Base-by-base conservation (phyloP, 768 basidiomycete species). In the Fibroporia radiculosa region DNA sequence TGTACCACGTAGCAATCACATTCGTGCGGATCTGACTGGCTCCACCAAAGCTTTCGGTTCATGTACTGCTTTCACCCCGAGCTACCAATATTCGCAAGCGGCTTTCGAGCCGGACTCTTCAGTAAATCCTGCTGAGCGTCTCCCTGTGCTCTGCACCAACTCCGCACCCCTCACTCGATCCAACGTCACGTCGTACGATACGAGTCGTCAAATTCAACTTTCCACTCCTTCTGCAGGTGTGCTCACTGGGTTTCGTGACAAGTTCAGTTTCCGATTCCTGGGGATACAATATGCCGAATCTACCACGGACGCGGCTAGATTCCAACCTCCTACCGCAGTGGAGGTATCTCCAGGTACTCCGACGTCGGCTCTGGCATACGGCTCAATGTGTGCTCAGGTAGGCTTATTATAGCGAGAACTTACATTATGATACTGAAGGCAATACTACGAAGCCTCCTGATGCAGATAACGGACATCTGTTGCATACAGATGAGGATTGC, bases 161-260 rank as follows among this genome's bases (percentile, higher is more conserved):
- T 48, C 47, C n/a, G 47, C 47, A 16, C 47, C 47, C 22, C 41
- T 48, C 11, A 36, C 47, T 2, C 40, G 47, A 4, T 48, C 47
- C 24, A 48, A 48, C 26, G 47, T 48, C 27, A 48, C 40, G 7
- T 36, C 47, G 8, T 47, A 47, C 28, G 47, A 48, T 16, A 48
- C 47, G 13, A 33, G 40, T 5, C 47, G 47, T 22, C 33, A 43
- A 24, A 42, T 48, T 19, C 29, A 37, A 14, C 37, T 48, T 13
- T n/a, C 47, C 2, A 48, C 47, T 3, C 34, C 41, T 12, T 40
- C 40, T 7, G 41, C 47, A 5, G 47, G 47, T 14, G 27, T 37
- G 11, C 38, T 48, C 6, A 36, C 32, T 11, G 47, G 47, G 6
- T 48, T 28, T 36, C 47, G 47, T 12, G 47, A 48, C 47, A 48